Conservation (phyloP, 208 protist species). For the Porcisia hertigi region DNA sequence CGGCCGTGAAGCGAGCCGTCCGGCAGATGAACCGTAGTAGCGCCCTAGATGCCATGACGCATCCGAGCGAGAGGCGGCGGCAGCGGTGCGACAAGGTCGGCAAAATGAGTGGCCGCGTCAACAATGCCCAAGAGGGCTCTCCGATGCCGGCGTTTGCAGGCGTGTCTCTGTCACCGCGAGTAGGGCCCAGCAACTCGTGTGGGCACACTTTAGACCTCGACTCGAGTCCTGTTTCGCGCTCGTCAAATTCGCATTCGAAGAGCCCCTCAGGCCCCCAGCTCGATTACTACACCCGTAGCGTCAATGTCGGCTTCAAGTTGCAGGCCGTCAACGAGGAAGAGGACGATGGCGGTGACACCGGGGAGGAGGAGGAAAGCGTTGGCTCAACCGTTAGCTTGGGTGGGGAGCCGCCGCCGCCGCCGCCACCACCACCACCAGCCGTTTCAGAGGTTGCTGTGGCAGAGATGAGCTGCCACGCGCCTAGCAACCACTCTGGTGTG, state of each 20-base stretch:
- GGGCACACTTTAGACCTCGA: not conserved
- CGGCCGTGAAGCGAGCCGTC: slow-evolving; percentile 37
- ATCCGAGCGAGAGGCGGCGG: not conserved
- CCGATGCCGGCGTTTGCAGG: not conserved
- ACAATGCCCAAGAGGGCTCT: not conserved
- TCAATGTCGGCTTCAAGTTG: slow-evolving; percentile 28
- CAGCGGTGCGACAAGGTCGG: not conserved
- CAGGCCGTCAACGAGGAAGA: slow-evolving; percentile 34
- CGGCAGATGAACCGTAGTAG: slow-evolving; percentile 20
- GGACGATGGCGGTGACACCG: slow-evolving; percentile 1
- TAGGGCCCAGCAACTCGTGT: not conserved
- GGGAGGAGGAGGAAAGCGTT: not conserved
- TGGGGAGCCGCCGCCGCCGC: not conserved
- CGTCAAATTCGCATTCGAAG: slow-evolving; percentile 29
- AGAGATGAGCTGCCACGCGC: not conserved
- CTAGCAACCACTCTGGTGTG: slow-evolving; percentile 1
- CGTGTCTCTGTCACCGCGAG: slow-evolving; percentile 6
- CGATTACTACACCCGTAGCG: slow-evolving; percentile 32
- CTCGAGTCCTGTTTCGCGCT: not conserved
- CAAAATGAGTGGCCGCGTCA: not conserved
- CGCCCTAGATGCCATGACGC: not conserved
- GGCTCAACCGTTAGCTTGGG: not conserved
- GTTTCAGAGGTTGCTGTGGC: slow-evolving; percentile 10
- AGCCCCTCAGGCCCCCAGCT: slow-evolving; percentile 38
- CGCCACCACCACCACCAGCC: not conserved